Evolutionary conservation across 2,329 filamentous ascomycete genomes (phyloP), one percentile per base, ranked within the genome.

Genomic region (Ceratocystis eucalypticola): DNA sequence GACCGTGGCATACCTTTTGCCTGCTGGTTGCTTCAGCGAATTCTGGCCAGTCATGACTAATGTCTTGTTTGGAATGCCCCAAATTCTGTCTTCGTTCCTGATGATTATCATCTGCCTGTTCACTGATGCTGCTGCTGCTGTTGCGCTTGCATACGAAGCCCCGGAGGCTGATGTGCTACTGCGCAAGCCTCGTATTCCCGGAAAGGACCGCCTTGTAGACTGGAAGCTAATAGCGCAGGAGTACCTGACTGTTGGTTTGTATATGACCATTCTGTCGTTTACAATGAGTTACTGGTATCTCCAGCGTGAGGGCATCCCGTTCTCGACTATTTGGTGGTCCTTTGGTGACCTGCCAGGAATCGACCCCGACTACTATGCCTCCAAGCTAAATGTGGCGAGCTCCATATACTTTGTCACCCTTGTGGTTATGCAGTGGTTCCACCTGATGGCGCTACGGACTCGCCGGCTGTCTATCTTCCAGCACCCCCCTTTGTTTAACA

Each of bases 1-100:
- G 76, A 99, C 99, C 77, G 99, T 99, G 77, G 90, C 94, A 62
- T 99, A 99, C 76, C 84, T 99, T 68, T 99, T 99, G 75, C 97
- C 93, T 8, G 97, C 93, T 46, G 75, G 66, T 69, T 99, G 97
- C 80, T 99, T 99, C 70, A 94, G 94, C 72, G 94, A 99, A 76
- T 94, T 99, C 50, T 94, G 99, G 50, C 97, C 94, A 8, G 99
- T 99, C 77, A 99, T 99, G 83, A 79, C 99, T 71, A 99, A 95
- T 12, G 94, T 94, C 30, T 93, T 94, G n/a, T 81, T 95, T 67
- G 95, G 95, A 70, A 96, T 99, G 91, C 94, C 94, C 20, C 94
- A 99, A 78, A 95, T 94, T 71, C 81, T 99, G 68, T 93, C 97
- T 67, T 94, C 94, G 0, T 95, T 99, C 64, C 94, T 99, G 78